These are phyloP conservation scores for Phytophthora macrochlamydospora DNA, from an alignment of 352 stramenopile species.

Conservation along the genomic window DNA sequence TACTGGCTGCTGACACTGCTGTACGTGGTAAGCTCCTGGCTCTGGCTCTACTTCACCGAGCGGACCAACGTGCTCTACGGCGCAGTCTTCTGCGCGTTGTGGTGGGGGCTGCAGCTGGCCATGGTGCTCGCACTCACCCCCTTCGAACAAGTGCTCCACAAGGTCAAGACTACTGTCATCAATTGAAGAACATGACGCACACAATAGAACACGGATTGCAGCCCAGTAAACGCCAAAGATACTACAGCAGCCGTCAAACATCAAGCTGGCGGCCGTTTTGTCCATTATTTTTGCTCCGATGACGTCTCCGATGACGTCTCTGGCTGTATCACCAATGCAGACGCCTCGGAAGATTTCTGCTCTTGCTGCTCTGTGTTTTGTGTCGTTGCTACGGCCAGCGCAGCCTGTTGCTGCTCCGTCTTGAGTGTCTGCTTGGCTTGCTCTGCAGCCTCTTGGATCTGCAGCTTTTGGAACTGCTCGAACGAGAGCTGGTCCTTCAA, in stretches of 20 bases:
- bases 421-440: slow-evolving; percentile 28
- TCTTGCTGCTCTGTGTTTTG: neutral
- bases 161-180: slow-evolving; percentile 33
- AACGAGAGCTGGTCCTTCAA: slow-evolving; percentile 67
- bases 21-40: slow-evolving; percentile 37
- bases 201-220: no score
- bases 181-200: slow-evolving; percentile 2
- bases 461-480: slow-evolving; percentile 47
- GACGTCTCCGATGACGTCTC: slow-evolving; percentile 5
- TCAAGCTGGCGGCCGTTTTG: neutral
- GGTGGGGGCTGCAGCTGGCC: slow-evolving; percentile 61
- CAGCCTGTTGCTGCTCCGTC: slow-evolving; percentile 20
- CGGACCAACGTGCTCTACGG: slow-evolving; percentile 59
- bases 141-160: slow-evolving; percentile 51
- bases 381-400: slow-evolving; percentile 10
- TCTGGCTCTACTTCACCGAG: slow-evolving; percentile 75
- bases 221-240: neutral
- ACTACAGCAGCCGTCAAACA: neutral
- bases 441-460: slow-evolving; percentile 27
- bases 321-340: slow-evolving; percentile 26
- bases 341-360: neutral
- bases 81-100: slow-evolving; percentile 50
- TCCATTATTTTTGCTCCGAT: slow-evolving; percentile 15
- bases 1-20: slow-evolving; percentile 66
- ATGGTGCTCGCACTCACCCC: slow-evolving; percentile 65